A percentile compares a stretch with the other conserved stretches of the same genome.
Conservation (phyloP, 2,329 filamentous ascomycete species). For the Sporothrix inflata region DNA sequence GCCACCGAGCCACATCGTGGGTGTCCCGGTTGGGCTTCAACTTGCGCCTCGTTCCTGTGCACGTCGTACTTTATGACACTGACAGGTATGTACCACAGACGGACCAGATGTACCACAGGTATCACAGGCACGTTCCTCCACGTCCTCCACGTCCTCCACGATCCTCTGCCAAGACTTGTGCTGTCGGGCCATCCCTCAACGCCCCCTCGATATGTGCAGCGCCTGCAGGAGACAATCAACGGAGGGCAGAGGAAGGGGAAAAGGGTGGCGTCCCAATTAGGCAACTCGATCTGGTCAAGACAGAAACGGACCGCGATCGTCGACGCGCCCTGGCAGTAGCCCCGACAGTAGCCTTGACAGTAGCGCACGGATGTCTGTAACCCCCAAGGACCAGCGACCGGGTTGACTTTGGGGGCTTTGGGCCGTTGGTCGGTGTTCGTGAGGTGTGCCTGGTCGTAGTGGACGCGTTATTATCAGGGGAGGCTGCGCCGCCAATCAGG, state of each 20-base stretch:
- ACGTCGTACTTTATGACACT: background rate
- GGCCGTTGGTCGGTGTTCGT: background rate
- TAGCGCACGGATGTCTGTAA: background rate
- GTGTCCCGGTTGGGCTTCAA: slow-evolving; percentile 2
- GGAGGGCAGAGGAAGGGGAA: background rate
- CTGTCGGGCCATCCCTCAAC: background rate
- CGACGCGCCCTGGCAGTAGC: background rate
- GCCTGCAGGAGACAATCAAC: background rate
- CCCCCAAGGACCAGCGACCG: background rate
- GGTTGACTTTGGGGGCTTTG: background rate
- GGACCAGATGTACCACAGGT: background rate
- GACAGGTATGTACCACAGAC: background rate
- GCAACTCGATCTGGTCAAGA: slow-evolving; percentile 17
- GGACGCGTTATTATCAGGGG: slow-evolving; percentile 16
- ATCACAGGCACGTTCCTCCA: background rate
- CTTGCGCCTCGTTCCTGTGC: slow-evolving; percentile 1
- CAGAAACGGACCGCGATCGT: slow-evolving; percentile 10
- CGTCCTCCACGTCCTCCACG: background rate
- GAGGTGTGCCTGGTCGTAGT: background rate
- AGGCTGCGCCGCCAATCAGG: background rate
- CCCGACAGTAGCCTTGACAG: background rate
- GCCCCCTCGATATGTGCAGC: background rate
- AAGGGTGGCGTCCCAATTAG: background rate
- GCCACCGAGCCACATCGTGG: background rate
- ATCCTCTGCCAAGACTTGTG: background rate